Conservation (phyloP, 371 early-diverging fungal genomes). For the Funneliformis caledonium region DNA sequence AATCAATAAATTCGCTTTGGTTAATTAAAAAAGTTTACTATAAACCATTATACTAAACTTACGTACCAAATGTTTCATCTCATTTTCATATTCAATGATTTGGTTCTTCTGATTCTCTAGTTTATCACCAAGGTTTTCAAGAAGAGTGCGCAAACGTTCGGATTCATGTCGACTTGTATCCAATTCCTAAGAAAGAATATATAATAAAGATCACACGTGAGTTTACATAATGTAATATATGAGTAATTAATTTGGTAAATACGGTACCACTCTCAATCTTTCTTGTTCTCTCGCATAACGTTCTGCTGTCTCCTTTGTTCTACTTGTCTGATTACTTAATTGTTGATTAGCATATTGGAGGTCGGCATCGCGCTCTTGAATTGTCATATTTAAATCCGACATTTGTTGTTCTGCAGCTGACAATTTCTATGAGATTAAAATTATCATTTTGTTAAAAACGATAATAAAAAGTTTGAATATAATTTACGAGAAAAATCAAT, state of each 20-base stretch:
- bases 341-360: conserved; percentile 28
- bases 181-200: conserved; percentile 17
- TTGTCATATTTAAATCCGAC: conserved; percentile 4
- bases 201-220: not conserved
- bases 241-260: not conserved
- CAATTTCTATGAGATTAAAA: conserved; percentile 13
- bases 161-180: conserved; percentile 15
- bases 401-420: conserved; percentile 21
- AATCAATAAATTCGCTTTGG: not conserved
- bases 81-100: conserved; percentile 36
- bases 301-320: conserved; percentile 28
- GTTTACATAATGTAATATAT: not conserved
- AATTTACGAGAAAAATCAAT: not conserved
- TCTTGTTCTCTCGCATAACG: conserved; percentile 36
- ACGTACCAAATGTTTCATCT: conserved; percentile 34
- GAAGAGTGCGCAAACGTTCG: conserved; percentile 17
- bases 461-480: not conserved
- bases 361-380: conserved; percentile 32
- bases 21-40: not conserved
- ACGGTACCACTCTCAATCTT: conserved; percentile 11
- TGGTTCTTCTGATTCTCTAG: conserved; percentile 26
- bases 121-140: conserved; percentile 30
- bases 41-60: not conserved
- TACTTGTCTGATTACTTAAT: conserved; percentile 19
- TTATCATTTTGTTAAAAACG: not conserved